Evolutionary conservation across 2,329 filamentous ascomycete genomes (phyloP).

Genomic region (Teratosphaeria pseudoeucalypti): DNA sequence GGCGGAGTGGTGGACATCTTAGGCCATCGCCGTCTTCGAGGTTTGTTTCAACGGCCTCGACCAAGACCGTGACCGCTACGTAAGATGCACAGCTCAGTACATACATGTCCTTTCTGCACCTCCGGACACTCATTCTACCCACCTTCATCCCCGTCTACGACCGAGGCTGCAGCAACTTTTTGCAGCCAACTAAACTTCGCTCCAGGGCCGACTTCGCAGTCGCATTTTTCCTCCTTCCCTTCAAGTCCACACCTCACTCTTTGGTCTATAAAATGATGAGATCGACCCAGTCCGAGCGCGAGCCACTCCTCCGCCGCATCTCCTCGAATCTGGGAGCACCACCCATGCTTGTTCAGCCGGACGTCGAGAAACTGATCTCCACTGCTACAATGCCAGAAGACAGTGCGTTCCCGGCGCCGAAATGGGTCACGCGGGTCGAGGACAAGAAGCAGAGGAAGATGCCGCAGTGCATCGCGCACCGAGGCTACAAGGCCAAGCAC

Average conservation of each 20-base stretch:
- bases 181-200: background rate
- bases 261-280: background rate
- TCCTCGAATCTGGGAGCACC: conserved; percentile 10
- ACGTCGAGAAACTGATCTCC: conserved; percentile 19
- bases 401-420: conserved; percentile 14
- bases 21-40: background rate
- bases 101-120: background rate
- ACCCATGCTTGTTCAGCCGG: conserved; percentile 21
- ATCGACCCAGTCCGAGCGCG: background rate
- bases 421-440: conserved; percentile 12
- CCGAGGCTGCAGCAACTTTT: background rate
- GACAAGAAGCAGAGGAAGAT: conserved; percentile 26
- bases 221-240: background rate
- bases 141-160: background rate
- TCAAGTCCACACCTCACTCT: background rate
- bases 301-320: conserved; percentile 5
- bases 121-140: background rate
- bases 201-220: background rate
- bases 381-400: conserved; percentile 14
- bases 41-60: background rate
- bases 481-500: conserved; percentile 64
- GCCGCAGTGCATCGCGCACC: conserved; percentile 67
- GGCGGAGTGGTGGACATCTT: background rate
- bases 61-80: background rate
- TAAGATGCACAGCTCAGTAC: background rate